Base-by-base conservation (phyloP, 164 flowering plant species). In the Nelumbo lutea region DNA sequence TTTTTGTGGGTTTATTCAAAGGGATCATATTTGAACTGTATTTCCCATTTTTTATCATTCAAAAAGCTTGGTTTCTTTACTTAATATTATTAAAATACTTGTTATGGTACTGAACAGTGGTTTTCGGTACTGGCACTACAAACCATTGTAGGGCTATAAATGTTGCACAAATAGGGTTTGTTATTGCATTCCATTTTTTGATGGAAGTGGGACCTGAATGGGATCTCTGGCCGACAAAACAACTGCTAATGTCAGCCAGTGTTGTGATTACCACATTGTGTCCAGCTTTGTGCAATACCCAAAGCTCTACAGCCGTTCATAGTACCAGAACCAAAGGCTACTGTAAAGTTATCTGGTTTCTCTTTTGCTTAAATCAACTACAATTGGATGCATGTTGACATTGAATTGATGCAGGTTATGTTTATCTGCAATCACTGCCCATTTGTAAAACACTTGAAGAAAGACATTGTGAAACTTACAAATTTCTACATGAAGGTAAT, bases 381-480 rank as follows among this genome's bases (percentile, higher is more conserved):
- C n/a, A 15, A 51, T 50, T 40, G 39, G 42, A 43, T 66, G 42
- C 48, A 14, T 11, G 2, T 10, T 62, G 8, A 46, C 50, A 46
- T 52, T 62, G 10, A 57, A 39, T 15, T 69, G 51, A 5, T 76
- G 80, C 84, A 90, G 98, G 96, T 91, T 55, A 91, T 94, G 96
- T 90, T 91, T 79, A 86, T 91, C 45, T 91, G 98, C 88, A 91
- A 91, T 66, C 97, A 91, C 77, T 94, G 96, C 75, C 98, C 98
- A 3, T 94, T 94, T 77, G 98, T 94, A 47, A 88, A 64, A 69
- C 91, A 84, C 81, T 76, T 91, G 88, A 87, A 90, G 74, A 82
- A 87, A 57, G 91, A 83, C 73, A 78, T 94, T 53, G 95, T 86
- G 73, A 91, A 85, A 81, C 90, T 94, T 73, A 50, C 97, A 70